phyloP scores from a whole-genome alignment of 2,329 filamentous ascomycete genomes.

The Aspergillus candidus region DNA sequence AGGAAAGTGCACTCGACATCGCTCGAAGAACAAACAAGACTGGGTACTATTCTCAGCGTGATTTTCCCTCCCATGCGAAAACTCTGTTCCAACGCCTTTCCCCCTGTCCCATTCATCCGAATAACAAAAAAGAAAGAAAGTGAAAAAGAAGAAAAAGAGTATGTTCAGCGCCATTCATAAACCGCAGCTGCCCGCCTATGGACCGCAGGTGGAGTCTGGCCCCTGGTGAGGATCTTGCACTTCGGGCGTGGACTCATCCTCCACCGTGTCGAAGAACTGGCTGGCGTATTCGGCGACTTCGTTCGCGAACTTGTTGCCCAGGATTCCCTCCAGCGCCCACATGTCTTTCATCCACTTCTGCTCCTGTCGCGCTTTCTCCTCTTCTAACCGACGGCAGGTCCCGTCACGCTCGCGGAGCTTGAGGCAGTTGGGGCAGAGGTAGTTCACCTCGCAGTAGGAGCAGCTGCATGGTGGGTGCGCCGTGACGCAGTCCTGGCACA shows the following conservation, averaged over 20 bases:
- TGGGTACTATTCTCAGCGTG: no score
- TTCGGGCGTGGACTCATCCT: conserved; percentile 5
- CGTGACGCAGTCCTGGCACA: conserved; percentile 41
- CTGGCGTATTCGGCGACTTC: conserved; percentile 38
- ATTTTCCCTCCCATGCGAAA: no score
- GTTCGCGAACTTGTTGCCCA: conserved; percentile 38
- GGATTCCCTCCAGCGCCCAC: conserved; percentile 34
- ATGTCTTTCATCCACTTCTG: conserved; percentile 38
- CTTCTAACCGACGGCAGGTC: conserved; percentile 33
- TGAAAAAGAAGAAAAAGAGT: no score
- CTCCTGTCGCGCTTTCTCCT: conserved; percentile 34
- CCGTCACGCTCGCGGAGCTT: conserved; percentile 35
- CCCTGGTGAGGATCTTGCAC: conserved; percentile 9
- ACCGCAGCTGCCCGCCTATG: neutral
- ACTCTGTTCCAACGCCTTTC: no score
- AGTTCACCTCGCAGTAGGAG: conserved; percentile 39
- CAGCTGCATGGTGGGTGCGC: conserved; percentile 39
- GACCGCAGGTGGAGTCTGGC: no score
- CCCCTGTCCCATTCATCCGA: no score
- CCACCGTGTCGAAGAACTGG: conserved; percentile 33
- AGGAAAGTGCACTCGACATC: no score
- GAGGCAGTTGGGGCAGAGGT: conserved; percentile 41
- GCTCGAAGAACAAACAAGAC: no score
- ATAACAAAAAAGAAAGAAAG: no score
- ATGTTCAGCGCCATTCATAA: no score